A percentile compares a stretch with the other conserved stretches of the same genome.
phyloP scores from a whole-genome alignment of 2,329 filamentous ascomycete species.

The Mycosphaerella sp. region DNA sequence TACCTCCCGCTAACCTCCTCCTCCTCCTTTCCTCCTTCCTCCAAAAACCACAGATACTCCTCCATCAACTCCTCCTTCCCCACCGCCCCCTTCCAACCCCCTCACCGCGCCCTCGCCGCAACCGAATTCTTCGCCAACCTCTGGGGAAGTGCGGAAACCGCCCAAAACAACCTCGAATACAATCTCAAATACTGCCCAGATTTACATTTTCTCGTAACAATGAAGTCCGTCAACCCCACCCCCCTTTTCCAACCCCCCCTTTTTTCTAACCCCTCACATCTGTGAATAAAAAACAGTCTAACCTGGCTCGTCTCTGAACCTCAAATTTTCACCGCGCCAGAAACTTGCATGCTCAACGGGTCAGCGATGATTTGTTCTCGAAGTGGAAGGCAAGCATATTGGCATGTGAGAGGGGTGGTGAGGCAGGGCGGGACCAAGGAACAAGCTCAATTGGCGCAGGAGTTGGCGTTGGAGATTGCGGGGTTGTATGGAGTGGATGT shows the following conservation, averaged over 20 bases:
- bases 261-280: too few species aligned
- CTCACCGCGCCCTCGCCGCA: not conserved
- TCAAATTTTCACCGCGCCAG: slow-evolving; percentile 5
- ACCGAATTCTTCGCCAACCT: slow-evolving; percentile 8
- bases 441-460: slow-evolving; percentile 10
- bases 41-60: not conserved
- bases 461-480: slow-evolving; percentile 13
- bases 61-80: not conserved
- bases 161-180: slow-evolving; percentile 10
- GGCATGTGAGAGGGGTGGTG: slow-evolving; percentile 16
- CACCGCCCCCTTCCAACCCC: not conserved
- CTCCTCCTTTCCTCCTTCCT: too few species aligned
- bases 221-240: not conserved
- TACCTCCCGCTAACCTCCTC: too few species aligned
- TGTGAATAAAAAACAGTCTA: too few species aligned
- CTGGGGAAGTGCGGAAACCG: slow-evolving; percentile 5
- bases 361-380: slow-evolving; percentile 13
- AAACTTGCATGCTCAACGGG: slow-evolving; percentile 14
- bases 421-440: slow-evolving; percentile 14
- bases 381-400: slow-evolving; percentile 9
- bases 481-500: slow-evolving; percentile 8
- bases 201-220: slow-evolving; percentile 6
- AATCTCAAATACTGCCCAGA: slow-evolving; percentile 14
- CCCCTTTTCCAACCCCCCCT: too few species aligned
- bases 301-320: slow-evolving; percentile 8